Conservation (phyloP, 352 stramenopile species). For the Pythium monospermum region DNA sequence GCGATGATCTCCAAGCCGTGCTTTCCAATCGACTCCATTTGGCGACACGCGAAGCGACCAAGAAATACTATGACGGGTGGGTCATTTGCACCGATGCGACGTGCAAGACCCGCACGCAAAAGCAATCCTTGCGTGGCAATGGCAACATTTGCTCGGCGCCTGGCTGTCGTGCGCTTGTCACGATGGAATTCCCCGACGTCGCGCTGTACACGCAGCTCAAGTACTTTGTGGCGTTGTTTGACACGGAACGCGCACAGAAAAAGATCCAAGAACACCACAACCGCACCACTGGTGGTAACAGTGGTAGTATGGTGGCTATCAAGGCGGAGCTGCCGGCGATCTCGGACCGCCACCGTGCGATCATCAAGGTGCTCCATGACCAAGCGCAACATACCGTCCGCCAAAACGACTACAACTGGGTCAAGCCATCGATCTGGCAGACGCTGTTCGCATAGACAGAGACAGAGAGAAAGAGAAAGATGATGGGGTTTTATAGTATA, state of each 20-base stretch:
- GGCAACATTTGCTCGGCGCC: constrained; percentile 90
- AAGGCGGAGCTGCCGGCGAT: constrained; percentile 42
- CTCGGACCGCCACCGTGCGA: constrained; percentile 53
- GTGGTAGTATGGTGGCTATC: constrained; percentile 3
- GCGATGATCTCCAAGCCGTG: constrained; percentile 65
- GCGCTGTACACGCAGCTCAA: constrained; percentile 96
- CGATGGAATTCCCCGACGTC: constrained; percentile 86
- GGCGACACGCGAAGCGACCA: constrained; percentile 69
- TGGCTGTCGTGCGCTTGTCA: constrained; percentile 90
- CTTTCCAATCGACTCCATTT: constrained; percentile 84
- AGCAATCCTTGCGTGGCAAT: constrained; percentile 91
- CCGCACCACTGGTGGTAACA: constrained; percentile 7
- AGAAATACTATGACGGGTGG: constrained; percentile 88
- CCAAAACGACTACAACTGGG: constrained; percentile 92
- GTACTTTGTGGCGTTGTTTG: constrained; percentile 96
- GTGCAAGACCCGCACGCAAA: constrained; percentile 93
- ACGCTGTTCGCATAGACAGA: constrained; percentile 63
- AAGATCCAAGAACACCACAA: constrained; percentile 70
- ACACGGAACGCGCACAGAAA: constrained; percentile 87
- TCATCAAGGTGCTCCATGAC: constrained; percentile 74
- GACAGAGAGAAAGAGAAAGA: constrained; percentile 1
- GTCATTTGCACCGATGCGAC: constrained; percentile 93
- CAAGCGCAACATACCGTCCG: constrained; percentile 79
- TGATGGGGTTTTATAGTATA: constrained; percentile 15
- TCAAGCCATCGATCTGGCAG: constrained; percentile 89